phyloP scores from a whole-genome alignment of 148 eudicot genomes.

The Beta vulgaris region DNA sequence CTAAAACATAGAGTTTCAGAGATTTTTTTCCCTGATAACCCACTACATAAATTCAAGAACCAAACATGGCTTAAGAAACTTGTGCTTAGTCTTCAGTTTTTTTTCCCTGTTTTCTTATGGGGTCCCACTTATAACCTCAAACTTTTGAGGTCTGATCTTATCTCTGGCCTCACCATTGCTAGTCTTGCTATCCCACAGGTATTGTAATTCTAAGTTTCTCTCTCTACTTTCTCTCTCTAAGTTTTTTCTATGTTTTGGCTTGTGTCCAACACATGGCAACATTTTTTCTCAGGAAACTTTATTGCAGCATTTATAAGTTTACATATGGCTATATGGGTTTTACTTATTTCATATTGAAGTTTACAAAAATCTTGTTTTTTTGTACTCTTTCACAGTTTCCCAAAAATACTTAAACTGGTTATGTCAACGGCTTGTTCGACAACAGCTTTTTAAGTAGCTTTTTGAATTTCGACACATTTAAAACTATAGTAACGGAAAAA shows the following conservation, averaged over 20 bases:
- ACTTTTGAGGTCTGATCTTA: conserved; percentile 59
- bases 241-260: not conserved
- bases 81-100: conserved; percentile 58
- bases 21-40: conserved; percentile 87
- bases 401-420: not conserved
- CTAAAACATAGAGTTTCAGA: conserved; percentile 56
- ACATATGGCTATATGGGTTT: conserved; percentile 8
- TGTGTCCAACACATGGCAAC: not conserved
- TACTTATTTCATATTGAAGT: not conserved
- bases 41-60: conserved; percentile 72
- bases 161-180: conserved; percentile 94
- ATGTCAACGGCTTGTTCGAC: too few species aligned
- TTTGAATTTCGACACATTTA: too few species aligned
- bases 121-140: conserved; percentile 54
- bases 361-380: not conserved
- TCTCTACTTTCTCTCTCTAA: not conserved
- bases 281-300: not conserved
- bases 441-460: too few species aligned
- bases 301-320: not conserved
- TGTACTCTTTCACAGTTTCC: not conserved
- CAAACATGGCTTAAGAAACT: conserved; percentile 52
- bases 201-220: too few species aligned
- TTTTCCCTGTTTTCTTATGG: conserved; percentile 86
- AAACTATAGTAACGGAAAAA: too few species aligned
- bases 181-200: conserved; percentile 98